Conservation (phyloP, 148 eudicot genomes). For the Persicaria maculosa region DNA sequence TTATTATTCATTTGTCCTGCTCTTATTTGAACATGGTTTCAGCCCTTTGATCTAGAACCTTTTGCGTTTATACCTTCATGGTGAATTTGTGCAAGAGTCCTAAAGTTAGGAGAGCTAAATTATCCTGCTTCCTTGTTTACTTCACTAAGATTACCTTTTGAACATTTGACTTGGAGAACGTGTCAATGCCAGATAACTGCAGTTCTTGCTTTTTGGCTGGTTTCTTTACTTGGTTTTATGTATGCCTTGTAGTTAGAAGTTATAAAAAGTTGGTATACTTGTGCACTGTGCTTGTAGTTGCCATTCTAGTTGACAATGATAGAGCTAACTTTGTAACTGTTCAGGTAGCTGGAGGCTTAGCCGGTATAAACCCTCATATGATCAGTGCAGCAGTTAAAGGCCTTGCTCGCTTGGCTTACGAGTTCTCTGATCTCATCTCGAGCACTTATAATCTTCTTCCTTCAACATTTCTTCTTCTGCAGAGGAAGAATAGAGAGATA, state of each 20-base stretch:
- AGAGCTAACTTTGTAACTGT: not conserved
- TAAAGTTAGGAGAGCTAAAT: not conserved
- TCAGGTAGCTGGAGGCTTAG: constrained; percentile 85
- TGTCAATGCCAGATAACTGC: not conserved
- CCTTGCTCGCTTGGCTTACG: constrained; percentile 95
- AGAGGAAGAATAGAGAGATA: constrained; percentile 80
- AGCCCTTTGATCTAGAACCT: not conserved
- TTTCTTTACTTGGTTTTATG: too few relatives aligned
- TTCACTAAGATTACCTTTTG: too few relatives aligned
- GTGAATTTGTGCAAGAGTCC: too few relatives aligned
- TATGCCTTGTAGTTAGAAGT: too few relatives aligned
- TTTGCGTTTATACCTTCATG: not conserved
- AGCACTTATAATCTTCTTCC: constrained; percentile 74
- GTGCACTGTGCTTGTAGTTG: not conserved
- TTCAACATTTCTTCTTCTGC: constrained; percentile 67
- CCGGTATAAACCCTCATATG: constrained; percentile 88
- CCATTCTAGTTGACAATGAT: not conserved
- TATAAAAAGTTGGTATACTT: too few relatives aligned
- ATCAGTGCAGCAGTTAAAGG: constrained; percentile 95
- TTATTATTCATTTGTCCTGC: not conserved
- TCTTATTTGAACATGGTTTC: not conserved
- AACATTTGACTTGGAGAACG: not conserved
- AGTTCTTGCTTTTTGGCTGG: too few relatives aligned
- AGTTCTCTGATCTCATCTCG: constrained; percentile 81
- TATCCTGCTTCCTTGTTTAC: not conserved